A percentile compares a stretch with the other conserved stretches of the same genome.
Conservation (phyloP, 2,329 filamentous ascomycete genomes). For the Diplodia sapinea region DNA sequence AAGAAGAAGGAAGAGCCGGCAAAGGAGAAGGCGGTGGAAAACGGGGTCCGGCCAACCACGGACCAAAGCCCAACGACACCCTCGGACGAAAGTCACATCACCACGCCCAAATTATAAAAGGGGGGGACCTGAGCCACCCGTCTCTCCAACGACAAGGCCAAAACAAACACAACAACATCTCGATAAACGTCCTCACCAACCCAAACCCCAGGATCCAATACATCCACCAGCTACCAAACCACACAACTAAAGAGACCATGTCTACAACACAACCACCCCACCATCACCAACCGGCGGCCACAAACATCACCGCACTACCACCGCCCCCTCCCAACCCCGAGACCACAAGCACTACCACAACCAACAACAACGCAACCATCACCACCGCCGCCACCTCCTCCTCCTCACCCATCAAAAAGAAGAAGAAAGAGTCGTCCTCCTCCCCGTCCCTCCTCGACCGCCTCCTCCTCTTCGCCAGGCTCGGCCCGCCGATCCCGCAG, state of each 20-base stretch:
- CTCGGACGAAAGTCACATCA: background rate
- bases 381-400: too few relatives aligned
- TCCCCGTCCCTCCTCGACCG: background rate
- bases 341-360: background rate
- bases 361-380: background rate
- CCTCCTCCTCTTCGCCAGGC: conserved; percentile 16
- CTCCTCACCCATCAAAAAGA: background rate
- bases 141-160: too few relatives aligned
- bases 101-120: background rate
- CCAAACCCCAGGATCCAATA: background rate
- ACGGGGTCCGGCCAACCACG: background rate
- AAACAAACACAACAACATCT: background rate
- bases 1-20: background rate
- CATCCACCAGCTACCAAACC: background rate
- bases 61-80: background rate
- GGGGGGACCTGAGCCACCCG: background rate
- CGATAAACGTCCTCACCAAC: background rate
- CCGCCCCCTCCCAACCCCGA: background rate
- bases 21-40: background rate
- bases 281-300: background rate
- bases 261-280: background rate
- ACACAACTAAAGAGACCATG: background rate
- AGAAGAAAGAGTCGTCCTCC: background rate
- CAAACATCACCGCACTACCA: background rate
- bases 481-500: conserved; percentile 11